A percentile compares a stretch with the other conserved stretches of the same genome.
Conservation (phyloP, 352 stramenopile genomes). For the Globisporangium canariense region DNA sequence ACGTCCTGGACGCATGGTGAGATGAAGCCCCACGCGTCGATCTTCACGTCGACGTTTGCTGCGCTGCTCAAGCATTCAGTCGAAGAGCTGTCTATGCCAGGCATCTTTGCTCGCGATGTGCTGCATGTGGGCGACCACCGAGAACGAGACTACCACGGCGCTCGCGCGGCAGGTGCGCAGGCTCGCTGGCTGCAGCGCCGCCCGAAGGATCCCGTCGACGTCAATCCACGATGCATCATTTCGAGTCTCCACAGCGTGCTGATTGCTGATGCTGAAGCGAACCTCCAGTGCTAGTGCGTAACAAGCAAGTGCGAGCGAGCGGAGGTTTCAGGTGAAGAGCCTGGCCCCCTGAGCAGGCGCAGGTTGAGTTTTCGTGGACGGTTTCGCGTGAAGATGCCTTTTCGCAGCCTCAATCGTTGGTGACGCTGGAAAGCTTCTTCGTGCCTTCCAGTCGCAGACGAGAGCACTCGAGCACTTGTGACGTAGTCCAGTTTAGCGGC, state of each 20-base stretch:
- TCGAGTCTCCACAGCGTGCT: constrained; percentile 26
- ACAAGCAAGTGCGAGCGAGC: not conserved
- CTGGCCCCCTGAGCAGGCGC: not conserved
- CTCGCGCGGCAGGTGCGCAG: constrained; percentile 31
- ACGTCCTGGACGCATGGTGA: constrained; percentile 49
- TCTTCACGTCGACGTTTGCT: constrained; percentile 59
- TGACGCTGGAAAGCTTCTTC: not conserved
- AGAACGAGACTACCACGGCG: constrained; percentile 50
- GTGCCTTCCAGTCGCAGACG: constrained; percentile 6
- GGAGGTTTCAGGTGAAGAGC: constrained; percentile 9
- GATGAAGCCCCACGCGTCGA: constrained; percentile 49
- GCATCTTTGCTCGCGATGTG: constrained; percentile 14
- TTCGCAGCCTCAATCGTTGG: constrained; percentile 7
- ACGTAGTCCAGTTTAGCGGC: not conserved
- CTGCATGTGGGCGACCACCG: constrained; percentile 69
- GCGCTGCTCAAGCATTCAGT: constrained; percentile 13
- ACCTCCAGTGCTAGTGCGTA: constrained; percentile 4
- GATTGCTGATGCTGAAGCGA: constrained; percentile 1
- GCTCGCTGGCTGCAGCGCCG: constrained; percentile 40
- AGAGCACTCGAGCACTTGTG: not conserved
- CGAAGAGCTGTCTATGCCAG: not conserved
- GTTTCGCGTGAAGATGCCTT: constrained; percentile 10
- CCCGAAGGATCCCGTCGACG: not conserved
- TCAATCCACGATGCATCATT: constrained; percentile 27
- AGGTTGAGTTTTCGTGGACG: constrained; percentile 8